Conservation (phyloP, 2,329 filamentous ascomycete genomes). For the Juglanconis sp. region DNA sequence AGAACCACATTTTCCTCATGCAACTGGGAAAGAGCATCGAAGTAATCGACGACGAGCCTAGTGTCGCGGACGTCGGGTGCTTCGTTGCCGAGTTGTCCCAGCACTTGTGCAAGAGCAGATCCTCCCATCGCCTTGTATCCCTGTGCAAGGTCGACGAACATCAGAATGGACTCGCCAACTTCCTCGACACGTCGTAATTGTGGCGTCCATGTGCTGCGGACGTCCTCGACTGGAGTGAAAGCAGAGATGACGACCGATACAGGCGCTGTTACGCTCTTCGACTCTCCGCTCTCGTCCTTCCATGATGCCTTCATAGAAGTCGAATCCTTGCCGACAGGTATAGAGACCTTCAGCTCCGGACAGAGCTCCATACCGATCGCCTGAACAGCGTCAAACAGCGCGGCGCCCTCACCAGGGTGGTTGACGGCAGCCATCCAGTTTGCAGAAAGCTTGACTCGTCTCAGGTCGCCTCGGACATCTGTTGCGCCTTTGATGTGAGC, state of each 20-base stretch:
- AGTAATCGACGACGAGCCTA: slow-evolving; percentile 82
- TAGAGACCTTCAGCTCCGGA: slow-evolving; percentile 83
- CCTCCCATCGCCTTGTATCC: slow-evolving; percentile 82
- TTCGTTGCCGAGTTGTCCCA: slow-evolving; percentile 80
- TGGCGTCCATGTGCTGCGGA: slow-evolving; percentile 89
- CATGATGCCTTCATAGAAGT: slow-evolving; percentile 99
- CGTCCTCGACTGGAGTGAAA: slow-evolving; percentile 79
- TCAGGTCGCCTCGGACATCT: slow-evolving; percentile 60
- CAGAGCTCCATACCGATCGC: slow-evolving; percentile 92
- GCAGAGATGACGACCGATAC: slow-evolving; percentile 89
- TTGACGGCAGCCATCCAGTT: slow-evolving; percentile 99
- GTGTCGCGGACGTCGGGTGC: slow-evolving; percentile 82
- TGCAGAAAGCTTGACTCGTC: slow-evolving; percentile 81
- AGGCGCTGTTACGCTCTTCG: slow-evolving; percentile 86
- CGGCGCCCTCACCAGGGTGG: slow-evolving; percentile 88
- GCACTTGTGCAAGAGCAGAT: slow-evolving; percentile 85
- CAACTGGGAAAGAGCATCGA: slow-evolving; percentile 73
- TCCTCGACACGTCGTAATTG: slow-evolving; percentile 79
- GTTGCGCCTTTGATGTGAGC: slow-evolving; percentile 49
- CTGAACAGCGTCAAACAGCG: slow-evolving; percentile 88
- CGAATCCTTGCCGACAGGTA: slow-evolving; percentile 96
- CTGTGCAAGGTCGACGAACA: slow-evolving; percentile 86
- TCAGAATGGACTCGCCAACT: slow-evolving; percentile 80
- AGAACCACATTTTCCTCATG: slow-evolving; percentile 66
- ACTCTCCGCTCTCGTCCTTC: slow-evolving; percentile 67